A percentile compares a stretch with the other conserved stretches of the same genome.
phyloP scores from a whole-genome alignment of 306 rosid species.

The Astragalus glycyphyllos region DNA sequence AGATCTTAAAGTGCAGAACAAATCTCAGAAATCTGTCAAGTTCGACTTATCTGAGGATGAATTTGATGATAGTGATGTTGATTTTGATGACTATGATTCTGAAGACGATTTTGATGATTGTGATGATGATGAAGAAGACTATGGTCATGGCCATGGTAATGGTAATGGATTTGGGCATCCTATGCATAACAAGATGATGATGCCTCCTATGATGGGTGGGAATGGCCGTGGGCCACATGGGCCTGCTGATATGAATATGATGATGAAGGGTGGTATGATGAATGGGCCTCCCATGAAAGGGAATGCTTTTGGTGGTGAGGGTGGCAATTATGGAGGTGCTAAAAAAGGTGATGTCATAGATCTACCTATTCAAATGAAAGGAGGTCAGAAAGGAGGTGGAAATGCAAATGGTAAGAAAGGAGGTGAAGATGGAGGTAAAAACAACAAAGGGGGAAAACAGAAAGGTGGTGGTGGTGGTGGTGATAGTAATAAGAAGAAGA shows the following conservation, averaged over 20 bases:
- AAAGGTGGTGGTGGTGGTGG: constrained; percentile 46
- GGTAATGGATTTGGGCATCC: constrained; percentile 59
- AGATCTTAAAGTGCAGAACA: constrained; percentile 45
- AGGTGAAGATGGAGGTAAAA: constrained; percentile 51
- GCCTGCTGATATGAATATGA: constrained; percentile 38
- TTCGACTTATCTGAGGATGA: constrained; percentile 69
- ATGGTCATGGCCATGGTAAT: constrained; percentile 46
- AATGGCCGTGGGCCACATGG: constrained; percentile 61
- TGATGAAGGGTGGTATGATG: constrained; percentile 42
- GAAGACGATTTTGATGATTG: constrained; percentile 64
- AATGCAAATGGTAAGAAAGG: too few relatives aligned
- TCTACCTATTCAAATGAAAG: constrained; percentile 60
- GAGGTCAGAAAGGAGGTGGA: constrained; percentile 55
- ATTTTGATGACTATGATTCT: constrained; percentile 53
- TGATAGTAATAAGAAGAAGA: constrained; percentile 41
- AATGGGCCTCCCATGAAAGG: constrained; percentile 63
- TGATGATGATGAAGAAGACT: constrained; percentile 54
- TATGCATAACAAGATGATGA: constrained; percentile 49
- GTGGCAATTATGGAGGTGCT: constrained; percentile 47
- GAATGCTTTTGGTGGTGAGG: constrained; percentile 48
- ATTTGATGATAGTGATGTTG: constrained; percentile 60
- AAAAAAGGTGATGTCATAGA: constrained; percentile 82
- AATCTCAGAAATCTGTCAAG: constrained; percentile 76
- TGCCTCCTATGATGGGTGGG: constrained; percentile 47
- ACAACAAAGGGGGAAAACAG: constrained; percentile 51